Evolutionary conservation across 306 rosid species (phyloP).

Genomic region (Vachellia collinsii): DNA sequence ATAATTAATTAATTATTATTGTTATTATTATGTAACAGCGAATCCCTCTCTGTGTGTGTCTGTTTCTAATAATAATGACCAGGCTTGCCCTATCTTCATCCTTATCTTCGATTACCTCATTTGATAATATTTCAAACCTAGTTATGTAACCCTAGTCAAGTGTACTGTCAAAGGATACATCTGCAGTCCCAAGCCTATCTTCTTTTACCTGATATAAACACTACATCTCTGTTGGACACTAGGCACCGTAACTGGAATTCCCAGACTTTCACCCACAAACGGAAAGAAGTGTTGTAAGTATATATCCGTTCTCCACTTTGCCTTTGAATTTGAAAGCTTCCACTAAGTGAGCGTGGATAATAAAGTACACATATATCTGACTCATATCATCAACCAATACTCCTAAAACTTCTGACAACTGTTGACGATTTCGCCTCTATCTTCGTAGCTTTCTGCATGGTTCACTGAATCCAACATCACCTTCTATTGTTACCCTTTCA

Average conservation of each 20-base stretch:
- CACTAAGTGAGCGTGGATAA: not conserved
- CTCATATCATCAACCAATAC: not conserved
- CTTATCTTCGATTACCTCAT: slow-evolving; percentile 52
- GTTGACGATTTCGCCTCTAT: slow-evolving; percentile 22
- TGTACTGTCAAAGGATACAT: no score
- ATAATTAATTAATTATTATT: not conserved
- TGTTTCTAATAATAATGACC: not conserved
- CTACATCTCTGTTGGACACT: not conserved
- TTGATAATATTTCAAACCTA: slow-evolving; percentile 17
- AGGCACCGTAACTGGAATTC: not conserved
- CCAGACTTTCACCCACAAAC: slow-evolving; percentile 1
- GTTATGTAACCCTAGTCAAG: slow-evolving; percentile 4
- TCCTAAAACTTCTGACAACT: slow-evolving; percentile 7
- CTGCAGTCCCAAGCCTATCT: slow-evolving; percentile 4
- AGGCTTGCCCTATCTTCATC: slow-evolving; percentile 38
- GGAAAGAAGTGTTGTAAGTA: not conserved
- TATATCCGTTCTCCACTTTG: not conserved
- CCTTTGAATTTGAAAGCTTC: not conserved
- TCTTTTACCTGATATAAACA: slow-evolving; percentile 31
- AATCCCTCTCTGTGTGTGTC: not conserved
- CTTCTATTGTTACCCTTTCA: not conserved
- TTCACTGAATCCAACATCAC: slow-evolving; percentile 28
- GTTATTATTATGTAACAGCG: not conserved
- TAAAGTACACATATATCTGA: not conserved
- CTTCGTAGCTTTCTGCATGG: slow-evolving; percentile 29